Conservation (phyloP, 2,329 filamentous ascomycete genomes). For the Trichoderma koningiopsis region DNA sequence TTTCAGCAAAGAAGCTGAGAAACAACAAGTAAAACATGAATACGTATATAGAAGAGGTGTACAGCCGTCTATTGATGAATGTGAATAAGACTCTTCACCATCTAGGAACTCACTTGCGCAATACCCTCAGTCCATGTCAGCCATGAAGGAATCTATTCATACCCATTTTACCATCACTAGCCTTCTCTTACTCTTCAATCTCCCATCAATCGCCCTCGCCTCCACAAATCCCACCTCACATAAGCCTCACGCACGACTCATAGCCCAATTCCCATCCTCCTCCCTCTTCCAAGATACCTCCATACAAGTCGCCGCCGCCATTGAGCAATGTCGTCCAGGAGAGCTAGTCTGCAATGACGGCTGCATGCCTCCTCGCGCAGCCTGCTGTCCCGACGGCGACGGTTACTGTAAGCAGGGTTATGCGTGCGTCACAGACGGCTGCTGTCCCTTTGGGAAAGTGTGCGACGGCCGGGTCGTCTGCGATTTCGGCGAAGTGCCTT, state of each 20-base stretch:
- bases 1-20: too few relatives aligned
- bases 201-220: constrained; percentile 1
- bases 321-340: constrained; percentile 5
- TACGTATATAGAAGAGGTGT: not conserved
- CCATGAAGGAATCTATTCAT: not conserved
- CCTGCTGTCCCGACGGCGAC: constrained; percentile 1
- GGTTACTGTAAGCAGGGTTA: constrained; percentile 9
- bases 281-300: not conserved
- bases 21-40: not conserved
- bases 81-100: not conserved
- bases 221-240: constrained; percentile 9
- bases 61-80: not conserved
- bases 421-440: not conserved
- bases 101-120: not conserved
- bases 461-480: not conserved
- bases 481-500: constrained; percentile 3
- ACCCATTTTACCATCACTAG: not conserved
- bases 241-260: constrained; percentile 14
- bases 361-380: constrained; percentile 1
- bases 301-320: not conserved
- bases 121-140: not conserved
- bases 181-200: not conserved
- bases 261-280: not conserved
- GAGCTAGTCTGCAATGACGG: constrained; percentile 3
- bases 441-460: not conserved